A percentile compares a stretch with the other conserved stretches of the same genome.
These are phyloP conservation scores for Hydnomerulius pinastri DNA, from an alignment of 768 basidiomycete species.

Conservation along the genomic window DNA sequence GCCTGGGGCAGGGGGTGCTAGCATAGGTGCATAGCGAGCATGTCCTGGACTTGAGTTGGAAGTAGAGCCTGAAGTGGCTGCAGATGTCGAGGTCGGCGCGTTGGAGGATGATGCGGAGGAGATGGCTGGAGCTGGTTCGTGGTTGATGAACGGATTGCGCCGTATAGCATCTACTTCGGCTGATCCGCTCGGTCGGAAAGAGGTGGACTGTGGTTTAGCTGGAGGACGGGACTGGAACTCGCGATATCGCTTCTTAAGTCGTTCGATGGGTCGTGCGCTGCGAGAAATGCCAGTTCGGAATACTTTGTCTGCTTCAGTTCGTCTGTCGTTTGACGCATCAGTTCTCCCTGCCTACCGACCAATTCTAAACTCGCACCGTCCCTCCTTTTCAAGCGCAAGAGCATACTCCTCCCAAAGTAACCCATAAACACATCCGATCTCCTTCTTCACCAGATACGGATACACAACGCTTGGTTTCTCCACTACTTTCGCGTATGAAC, in stretches of 20 bases:
- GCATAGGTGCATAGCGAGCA: slow-evolving; percentile 69
- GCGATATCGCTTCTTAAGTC: slow-evolving; percentile 77
- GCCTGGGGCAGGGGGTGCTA: slow-evolving; percentile 65
- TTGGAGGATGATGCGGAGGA: slow-evolving; percentile 23
- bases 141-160: slow-evolving; percentile 39
- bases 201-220: slow-evolving; percentile 25
- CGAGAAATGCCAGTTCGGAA: slow-evolving; percentile 83
- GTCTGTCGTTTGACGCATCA: slow-evolving; percentile 42
- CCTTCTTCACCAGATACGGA: slow-evolving; percentile 68
- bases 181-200: slow-evolving; percentile 28
- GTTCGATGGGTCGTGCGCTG: slow-evolving; percentile 78
- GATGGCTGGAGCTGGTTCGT: slow-evolving; percentile 32
- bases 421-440: slow-evolving; percentile 76
- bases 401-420: slow-evolving; percentile 94
- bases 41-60: slow-evolving; percentile 36
- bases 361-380: slow-evolving; percentile 55
- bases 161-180: slow-evolving; percentile 33
- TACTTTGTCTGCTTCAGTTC: slow-evolving; percentile 74
- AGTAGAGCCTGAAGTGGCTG: slow-evolving; percentile 37
- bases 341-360: slow-evolving; percentile 6
- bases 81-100: slow-evolving; percentile 18
- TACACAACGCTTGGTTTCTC: slow-evolving; percentile 72
- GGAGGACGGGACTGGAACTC: slow-evolving; percentile 68
- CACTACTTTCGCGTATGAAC: slow-evolving; percentile 78
- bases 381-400: slow-evolving; percentile 67